phyloP scores from a whole-genome alignment of 768 basidiomycete species.

The Boletus rubescentipes region DNA sequence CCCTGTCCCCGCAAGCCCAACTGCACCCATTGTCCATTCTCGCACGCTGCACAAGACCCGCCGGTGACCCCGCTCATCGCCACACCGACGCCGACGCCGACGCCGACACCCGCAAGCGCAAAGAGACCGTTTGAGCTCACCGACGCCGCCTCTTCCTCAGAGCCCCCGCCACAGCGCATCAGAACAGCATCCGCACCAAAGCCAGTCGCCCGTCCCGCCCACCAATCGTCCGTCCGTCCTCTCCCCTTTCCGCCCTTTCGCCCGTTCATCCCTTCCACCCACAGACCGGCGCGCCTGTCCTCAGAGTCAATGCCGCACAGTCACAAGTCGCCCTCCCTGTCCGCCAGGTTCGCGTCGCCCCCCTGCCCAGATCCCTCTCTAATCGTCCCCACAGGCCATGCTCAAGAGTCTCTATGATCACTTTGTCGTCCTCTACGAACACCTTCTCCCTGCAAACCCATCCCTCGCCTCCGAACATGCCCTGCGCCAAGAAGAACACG shows the following conservation, averaged over 20 bases:
- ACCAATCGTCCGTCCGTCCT: slow-evolving; percentile 28
- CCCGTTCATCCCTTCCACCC: not conserved
- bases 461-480: slow-evolving; percentile 75
- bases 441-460: slow-evolving; percentile 52
- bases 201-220: slow-evolving; percentile 43
- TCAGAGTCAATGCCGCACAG: slow-evolving; percentile 63
- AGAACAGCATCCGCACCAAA: slow-evolving; percentile 46
- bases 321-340: slow-evolving; percentile 74
- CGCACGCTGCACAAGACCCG: slow-evolving; percentile 48
- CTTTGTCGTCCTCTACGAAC: slow-evolving; percentile 65
- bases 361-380: not conserved
- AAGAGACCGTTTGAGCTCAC: slow-evolving; percentile 46
- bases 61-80: slow-evolving; percentile 19
- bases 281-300: slow-evolving; percentile 61
- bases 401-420: slow-evolving; percentile 73
- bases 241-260: not conserved
- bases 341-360: slow-evolving; percentile 54
- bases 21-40: slow-evolving; percentile 70
- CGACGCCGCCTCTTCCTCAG: slow-evolving; percentile 28
- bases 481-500: slow-evolving; percentile 75
- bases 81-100: slow-evolving; percentile 6
- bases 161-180: slow-evolving; percentile 67
- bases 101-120: slow-evolving; percentile 31
- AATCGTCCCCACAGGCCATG: slow-evolving; percentile 51
- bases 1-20: slow-evolving; percentile 54